phyloP scores from a whole-genome alignment of 345 rosid genomes.

The Crucihimalaya himalaica region DNA sequence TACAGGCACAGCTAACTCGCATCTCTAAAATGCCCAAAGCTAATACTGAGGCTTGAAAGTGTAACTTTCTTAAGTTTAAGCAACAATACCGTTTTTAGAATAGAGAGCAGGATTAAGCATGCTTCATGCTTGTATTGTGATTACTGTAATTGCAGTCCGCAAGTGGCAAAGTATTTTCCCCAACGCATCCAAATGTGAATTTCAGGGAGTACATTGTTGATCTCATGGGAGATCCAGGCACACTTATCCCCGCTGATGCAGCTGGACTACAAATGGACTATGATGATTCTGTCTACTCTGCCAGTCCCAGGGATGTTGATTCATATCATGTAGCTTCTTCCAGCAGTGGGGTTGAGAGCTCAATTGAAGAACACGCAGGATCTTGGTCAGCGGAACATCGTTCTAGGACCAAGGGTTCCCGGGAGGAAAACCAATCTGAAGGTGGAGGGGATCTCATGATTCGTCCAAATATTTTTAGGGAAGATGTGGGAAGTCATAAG shows the following conservation, averaged over 20 bases:
- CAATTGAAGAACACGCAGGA: conserved; percentile 62
- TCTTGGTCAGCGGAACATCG: conserved; percentile 56
- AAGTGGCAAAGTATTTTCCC: not conserved
- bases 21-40: conserved; percentile 14
- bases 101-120: conserved; percentile 12
- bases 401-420: conserved; percentile 45
- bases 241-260: conserved; percentile 88
- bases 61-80: not conserved
- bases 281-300: conserved; percentile 62
- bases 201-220: conserved; percentile 98
- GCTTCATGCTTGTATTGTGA: conserved; percentile 13
- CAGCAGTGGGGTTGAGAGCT: conserved; percentile 66
- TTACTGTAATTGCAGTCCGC: conserved; percentile 2
- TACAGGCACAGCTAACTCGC: conserved; percentile 8
- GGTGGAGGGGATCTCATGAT: conserved; percentile 43
- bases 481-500: conserved; percentile 39
- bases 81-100: not conserved
- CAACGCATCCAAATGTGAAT: conserved; percentile 34
- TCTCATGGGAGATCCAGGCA: conserved; percentile 96
- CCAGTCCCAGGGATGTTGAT: conserved; percentile 70
- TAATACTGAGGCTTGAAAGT: conserved; percentile 12
- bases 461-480: conserved; percentile 30
- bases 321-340: conserved; percentile 67
- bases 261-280: conserved; percentile 67
- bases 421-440: conserved; percentile 48